Evolutionary conservation across 2,329 filamentous ascomycete species (phyloP).

Genomic region (Emergomyces orientalis): DNA sequence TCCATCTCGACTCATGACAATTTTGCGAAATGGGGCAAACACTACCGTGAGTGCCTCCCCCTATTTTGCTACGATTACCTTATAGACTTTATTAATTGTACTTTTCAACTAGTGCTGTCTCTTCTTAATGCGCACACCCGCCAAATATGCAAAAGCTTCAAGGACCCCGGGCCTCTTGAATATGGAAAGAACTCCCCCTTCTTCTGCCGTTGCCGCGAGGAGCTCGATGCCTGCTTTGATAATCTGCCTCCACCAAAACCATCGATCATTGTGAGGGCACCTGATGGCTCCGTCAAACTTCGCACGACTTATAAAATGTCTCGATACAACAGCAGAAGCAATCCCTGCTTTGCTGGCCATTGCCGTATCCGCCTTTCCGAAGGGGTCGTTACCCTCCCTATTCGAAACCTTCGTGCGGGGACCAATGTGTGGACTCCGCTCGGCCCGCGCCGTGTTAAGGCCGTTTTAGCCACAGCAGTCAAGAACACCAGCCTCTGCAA

Average conservation of each 20-base stretch:
- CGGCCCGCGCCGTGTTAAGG: slow-evolving; percentile 42
- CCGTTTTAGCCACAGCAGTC: slow-evolving; percentile 45
- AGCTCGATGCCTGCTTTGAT: slow-evolving; percentile 39
- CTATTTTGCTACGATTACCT: background rate
- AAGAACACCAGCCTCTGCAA: slow-evolving; percentile 35
- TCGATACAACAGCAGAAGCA: slow-evolving; percentile 34
- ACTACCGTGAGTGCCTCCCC: slow-evolving; percentile 35
- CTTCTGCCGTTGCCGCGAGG: slow-evolving; percentile 44
- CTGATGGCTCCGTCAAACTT: background rate
- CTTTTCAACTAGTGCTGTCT: slow-evolving; percentile 35
- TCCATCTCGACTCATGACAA: slow-evolving; percentile 35
- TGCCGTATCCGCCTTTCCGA: slow-evolving; percentile 41
- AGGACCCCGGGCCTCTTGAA: slow-evolving; percentile 49
- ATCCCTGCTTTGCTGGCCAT: slow-evolving; percentile 47
- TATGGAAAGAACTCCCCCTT: slow-evolving; percentile 46
- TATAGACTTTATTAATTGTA: background rate
- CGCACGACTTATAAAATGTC: slow-evolving; percentile 31
- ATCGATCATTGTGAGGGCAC: background rate
- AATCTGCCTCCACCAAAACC: slow-evolving; percentile 23
- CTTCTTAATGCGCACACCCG: slow-evolving; percentile 48
- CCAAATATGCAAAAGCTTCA: slow-evolving; percentile 54
- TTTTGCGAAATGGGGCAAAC: slow-evolving; percentile 46
- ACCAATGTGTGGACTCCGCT: slow-evolving; percentile 43
- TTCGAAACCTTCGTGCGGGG: slow-evolving; percentile 40
- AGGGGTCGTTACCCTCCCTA: slow-evolving; percentile 28